phyloP scores from a whole-genome alignment of 352 stramenopile genomes.

The Phytophthora pseudosyringae region DNA sequence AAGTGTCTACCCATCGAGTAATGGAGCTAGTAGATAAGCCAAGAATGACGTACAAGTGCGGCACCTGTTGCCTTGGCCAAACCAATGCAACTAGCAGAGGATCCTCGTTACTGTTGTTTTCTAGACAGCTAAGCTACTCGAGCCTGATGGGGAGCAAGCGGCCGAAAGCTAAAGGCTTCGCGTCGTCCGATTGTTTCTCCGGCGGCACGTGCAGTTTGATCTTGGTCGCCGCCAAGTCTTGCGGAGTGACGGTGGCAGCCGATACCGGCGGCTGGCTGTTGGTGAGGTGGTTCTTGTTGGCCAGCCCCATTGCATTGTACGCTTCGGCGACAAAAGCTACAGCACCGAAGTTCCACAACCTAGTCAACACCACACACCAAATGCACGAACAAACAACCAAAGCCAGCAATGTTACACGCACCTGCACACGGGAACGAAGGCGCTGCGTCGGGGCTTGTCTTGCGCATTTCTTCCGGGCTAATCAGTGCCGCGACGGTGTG shows the following conservation, averaged over 20 bases:
- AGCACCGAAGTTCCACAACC: neutral
- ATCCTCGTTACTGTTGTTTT: conserved; percentile 15
- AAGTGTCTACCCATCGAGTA: conserved; percentile 80
- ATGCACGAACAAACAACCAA: neutral
- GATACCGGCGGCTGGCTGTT: conserved; percentile 35
- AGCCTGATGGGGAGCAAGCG: conserved; percentile 76
- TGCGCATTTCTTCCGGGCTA: conserved; percentile 41
- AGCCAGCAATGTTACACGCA: conserved; percentile 16
- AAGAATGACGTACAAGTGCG: neutral
- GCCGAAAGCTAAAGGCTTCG: conserved; percentile 42
- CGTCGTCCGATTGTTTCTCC: conserved; percentile 5
- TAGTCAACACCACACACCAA: neutral
- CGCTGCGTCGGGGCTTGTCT: conserved; percentile 1
- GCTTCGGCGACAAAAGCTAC: conserved; percentile 72
- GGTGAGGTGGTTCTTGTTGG: conserved; percentile 48
- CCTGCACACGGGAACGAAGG: conserved; percentile 60
- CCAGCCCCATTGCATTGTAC: conserved; percentile 71
- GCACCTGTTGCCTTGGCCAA: conserved; percentile 1
- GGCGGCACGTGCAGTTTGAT: conserved; percentile 45
- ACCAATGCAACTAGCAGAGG: conserved; percentile 8
- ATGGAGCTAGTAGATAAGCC: conserved; percentile 4
- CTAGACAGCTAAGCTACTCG: conserved; percentile 32
- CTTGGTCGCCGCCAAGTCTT: conserved; percentile 51
- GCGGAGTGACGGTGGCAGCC: conserved; percentile 50
- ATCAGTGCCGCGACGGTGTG: conserved; percentile 60